phyloP scores from a whole-genome alignment of 768 basidiomycete species.

The Psilocybe cyanescens region DNA sequence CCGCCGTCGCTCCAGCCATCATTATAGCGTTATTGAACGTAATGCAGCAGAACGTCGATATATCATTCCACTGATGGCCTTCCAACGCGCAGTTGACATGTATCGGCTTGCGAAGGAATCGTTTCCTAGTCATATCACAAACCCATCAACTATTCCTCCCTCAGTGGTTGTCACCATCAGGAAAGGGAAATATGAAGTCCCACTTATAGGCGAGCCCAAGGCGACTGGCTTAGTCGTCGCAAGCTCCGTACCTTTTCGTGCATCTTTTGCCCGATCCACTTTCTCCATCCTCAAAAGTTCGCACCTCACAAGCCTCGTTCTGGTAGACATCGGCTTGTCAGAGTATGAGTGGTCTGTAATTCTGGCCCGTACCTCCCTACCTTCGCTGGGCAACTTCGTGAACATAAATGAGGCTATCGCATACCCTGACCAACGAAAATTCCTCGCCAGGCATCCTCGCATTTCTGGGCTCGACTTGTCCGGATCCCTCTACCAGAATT shows the following conservation, averaged over 20 bases:
- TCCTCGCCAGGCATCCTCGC: not conserved
- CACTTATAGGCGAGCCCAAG: not conserved
- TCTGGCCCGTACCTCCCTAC: not conserved
- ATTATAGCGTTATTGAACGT: not conserved
- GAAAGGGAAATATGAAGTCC: not conserved
- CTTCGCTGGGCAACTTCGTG: not conserved
- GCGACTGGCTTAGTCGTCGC: not conserved
- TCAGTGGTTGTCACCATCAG: not conserved
- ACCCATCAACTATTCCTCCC: not conserved
- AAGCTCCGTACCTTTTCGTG: not conserved
- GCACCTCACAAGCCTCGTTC: not conserved
- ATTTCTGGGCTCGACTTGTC: not conserved
- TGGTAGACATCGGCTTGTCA: not conserved
- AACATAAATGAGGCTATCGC: not conserved
- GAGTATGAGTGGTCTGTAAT: conserved; percentile 7
- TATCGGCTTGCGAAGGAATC: not conserved
- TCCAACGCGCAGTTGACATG: not conserved
- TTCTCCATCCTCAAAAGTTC: not conserved
- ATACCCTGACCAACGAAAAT: conserved; percentile 3
- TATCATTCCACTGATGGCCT: not conserved
- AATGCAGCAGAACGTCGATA: not conserved
- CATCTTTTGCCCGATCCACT: not conserved
- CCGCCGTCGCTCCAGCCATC: not conserved
- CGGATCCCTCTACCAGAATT: not conserved
- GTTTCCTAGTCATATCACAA: not conserved